These are phyloP conservation scores for Excoecaria cochinchinensis DNA, from an alignment of 345 rosid species.

Conservation along the genomic window DNA sequence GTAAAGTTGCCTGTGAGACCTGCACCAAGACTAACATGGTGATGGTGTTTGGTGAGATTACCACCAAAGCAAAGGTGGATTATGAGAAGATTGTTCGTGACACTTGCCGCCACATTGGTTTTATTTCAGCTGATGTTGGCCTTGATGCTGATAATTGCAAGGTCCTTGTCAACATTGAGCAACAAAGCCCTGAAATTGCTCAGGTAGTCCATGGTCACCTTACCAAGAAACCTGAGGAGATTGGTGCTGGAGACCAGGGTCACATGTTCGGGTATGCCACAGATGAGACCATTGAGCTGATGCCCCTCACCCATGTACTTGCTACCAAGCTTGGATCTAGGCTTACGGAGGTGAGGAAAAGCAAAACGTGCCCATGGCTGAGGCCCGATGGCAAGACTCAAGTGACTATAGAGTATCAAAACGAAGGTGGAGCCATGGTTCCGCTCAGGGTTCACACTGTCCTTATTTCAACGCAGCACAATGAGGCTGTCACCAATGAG, in stretches of 20 bases:
- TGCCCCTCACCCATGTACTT: constrained; percentile 16
- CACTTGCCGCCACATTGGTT: constrained; percentile 5
- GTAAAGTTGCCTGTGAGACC: constrained; percentile 15
- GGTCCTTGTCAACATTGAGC: constrained; percentile 12
- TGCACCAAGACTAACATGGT: constrained; percentile 13
- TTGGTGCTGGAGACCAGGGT: constrained; percentile 17
- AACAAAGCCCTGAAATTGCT: constrained; percentile 14
- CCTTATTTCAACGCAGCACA: constrained; percentile 16
- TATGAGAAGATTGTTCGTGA: constrained; percentile 14
- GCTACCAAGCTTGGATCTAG: constrained; percentile 20
- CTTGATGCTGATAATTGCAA: constrained; percentile 19
- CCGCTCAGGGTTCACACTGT: constrained; percentile 20
- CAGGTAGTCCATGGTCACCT: constrained; percentile 19
- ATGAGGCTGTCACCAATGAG: constrained; percentile 15
- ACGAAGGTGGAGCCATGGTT: constrained; percentile 14
- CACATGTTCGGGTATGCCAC: constrained; percentile 19
- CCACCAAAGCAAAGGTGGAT: constrained; percentile 1
- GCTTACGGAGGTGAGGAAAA: constrained; percentile 19
- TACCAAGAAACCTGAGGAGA: constrained; percentile 16
- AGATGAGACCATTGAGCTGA: constrained; percentile 17
- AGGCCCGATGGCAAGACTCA: constrained; percentile 24
- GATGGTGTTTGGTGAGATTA: constrained; percentile 13
- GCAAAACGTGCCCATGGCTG: constrained; percentile 16
- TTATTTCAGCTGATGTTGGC: constrained; percentile 14
- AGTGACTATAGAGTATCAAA: constrained; percentile 14